Evolutionary conservation across 1,284 basidiomycete species (phyloP), one percentile per base, ranked within the genome.

Genomic region (Cryptococcus sp.): DNA sequence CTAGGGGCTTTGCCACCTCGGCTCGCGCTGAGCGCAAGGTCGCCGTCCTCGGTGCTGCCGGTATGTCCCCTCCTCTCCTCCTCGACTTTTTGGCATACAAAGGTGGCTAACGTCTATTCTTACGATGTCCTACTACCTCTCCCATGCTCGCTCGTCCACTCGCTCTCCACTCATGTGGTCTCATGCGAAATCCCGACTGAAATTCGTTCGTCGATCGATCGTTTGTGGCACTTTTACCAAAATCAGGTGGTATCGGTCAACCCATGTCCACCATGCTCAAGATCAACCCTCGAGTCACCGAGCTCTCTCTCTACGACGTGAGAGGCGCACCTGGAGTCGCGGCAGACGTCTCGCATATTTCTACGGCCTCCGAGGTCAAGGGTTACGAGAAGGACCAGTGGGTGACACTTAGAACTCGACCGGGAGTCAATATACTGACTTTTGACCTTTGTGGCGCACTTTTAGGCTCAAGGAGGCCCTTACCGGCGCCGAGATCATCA

Each of bases 311-410:
- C 64, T 98, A 86, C 80, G 96, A 99, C 91, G 94, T 99, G 80
- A 89, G 92, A 78, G 91, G 92, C 79, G 91, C 94, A 16, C 93
- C 93, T 48, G 95, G 96, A 81, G 94, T 99, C 67, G 93, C 93
- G 57, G 91, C 88, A 67, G 93, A 98, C 82, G 84, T 97, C 63
- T 90, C 89, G 62, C 93, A 97, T 80, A 92, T 96, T 76, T 82
- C 83, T 80, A 80, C 80, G 60, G 54, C 65, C 57, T 78, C 77
- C 38, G 62, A 53, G 41, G 78, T 93, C 59, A 83, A 86, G 68
- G 91, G 91, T 39, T 90, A 82, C 79, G 75, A 77, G 66, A 67
- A 75, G 68, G 77, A 71, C 60, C 69, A 78, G 77, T 78, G 67
- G 73, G 76, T 76, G 10, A n/a, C 17, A 5, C 31, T 42, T 47